Conservation (phyloP, 805 yeast species). For the Blastobotrys chiropterorum region DNA sequence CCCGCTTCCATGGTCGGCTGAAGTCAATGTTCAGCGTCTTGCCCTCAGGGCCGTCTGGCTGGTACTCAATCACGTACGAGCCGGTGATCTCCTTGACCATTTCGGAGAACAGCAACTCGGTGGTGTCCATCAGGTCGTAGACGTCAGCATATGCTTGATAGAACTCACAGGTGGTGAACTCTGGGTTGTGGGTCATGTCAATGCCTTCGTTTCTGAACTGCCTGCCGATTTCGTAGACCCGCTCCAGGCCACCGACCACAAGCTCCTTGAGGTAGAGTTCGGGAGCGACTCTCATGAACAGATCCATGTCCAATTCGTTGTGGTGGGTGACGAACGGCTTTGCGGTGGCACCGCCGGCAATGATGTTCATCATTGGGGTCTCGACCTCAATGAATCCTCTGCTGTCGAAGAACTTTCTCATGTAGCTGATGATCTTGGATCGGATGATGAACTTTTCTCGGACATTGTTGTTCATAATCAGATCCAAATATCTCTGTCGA, state of each 20-base stretch:
- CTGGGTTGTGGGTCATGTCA: constrained; percentile 98
- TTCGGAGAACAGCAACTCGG: constrained; percentile 89
- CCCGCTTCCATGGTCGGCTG: constrained; percentile 96
- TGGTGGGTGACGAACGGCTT: constrained; percentile 97
- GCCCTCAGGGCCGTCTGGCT: constrained; percentile 90
- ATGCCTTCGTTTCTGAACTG: constrained; percentile 99
- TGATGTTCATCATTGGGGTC: constrained; percentile 97
- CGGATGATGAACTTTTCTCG: constrained; percentile 84
- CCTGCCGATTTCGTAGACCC: constrained; percentile 98
- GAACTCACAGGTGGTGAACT: constrained; percentile 97
- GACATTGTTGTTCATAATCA: constrained; percentile 84
- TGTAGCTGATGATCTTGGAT: constrained; percentile 82
- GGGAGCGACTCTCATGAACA: constrained; percentile 98
- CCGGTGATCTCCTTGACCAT: constrained; percentile 97
- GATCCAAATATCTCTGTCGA: constrained; percentile 93
- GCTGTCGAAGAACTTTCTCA: constrained; percentile 79
- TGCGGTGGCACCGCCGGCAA: constrained; percentile 99
- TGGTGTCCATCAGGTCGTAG: constrained; percentile 83
- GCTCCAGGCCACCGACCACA: constrained; percentile 96
- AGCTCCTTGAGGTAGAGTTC: constrained; percentile 93
- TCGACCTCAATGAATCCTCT: constrained; percentile 92
- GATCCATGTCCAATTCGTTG: constrained; percentile 91
- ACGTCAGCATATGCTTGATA: constrained; percentile 98
- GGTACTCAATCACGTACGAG: constrained; percentile 75
- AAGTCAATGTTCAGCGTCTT: constrained; percentile 71